A percentile compares a stretch with the other conserved stretches of the same genome.
These are phyloP conservation scores for Balakata baccata DNA, from an alignment of 345 rosid species.

Conservation along the genomic window DNA sequence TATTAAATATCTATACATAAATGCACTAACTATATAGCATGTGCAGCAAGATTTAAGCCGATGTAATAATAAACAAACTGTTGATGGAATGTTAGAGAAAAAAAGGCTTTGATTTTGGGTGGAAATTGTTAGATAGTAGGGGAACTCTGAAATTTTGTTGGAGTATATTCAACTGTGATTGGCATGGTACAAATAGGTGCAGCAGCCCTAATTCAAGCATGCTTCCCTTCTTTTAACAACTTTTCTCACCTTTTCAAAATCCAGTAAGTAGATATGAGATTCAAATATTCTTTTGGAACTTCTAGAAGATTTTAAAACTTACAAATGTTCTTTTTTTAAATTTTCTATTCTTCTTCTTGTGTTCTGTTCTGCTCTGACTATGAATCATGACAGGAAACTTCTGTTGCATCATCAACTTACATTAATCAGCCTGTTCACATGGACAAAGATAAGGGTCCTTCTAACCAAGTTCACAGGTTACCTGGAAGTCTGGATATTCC, in stretches of 20 bases:
- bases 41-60: neutral
- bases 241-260: neutral
- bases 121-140: too few relatives aligned
- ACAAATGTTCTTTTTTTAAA: neutral
- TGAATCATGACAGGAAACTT: slow-evolving; percentile 27
- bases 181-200: too few relatives aligned
- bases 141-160: too few relatives aligned
- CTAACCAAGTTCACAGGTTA: slow-evolving; percentile 21
- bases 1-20: neutral
- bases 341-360: neutral
- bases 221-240: neutral
- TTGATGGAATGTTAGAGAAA: too few relatives aligned
- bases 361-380: neutral
- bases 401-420: slow-evolving; percentile 21
- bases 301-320: neutral
- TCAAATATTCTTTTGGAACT: neutral
- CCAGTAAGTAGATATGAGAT: neutral
- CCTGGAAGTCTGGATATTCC: slow-evolving; percentile 20
- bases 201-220: neutral
- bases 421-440: slow-evolving; percentile 11
- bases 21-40: neutral
- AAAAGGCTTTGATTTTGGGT: too few relatives aligned
- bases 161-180: too few relatives aligned
- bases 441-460: slow-evolving; percentile 19
- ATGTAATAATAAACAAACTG: neutral